These are phyloP conservation scores for Penicillium sp. DNA, from an alignment of 2,329 filamentous ascomycete species.

Conservation along the genomic window DNA sequence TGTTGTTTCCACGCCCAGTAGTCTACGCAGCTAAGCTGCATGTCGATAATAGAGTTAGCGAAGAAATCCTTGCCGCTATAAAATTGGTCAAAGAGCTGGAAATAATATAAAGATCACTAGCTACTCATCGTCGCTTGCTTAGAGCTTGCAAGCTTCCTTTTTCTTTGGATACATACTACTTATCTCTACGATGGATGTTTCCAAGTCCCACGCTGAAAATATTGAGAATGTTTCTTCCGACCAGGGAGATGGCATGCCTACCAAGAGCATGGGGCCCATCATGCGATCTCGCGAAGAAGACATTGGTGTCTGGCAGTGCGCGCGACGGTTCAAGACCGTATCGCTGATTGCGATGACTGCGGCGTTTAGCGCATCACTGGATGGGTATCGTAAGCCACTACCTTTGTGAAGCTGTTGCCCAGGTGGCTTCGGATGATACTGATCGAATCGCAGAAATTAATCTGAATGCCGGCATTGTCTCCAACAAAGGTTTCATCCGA, in stretches of 20 bases:
- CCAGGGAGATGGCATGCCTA: neutral
- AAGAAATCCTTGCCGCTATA: no score
- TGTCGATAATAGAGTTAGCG: neutral
- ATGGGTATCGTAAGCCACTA: constrained; percentile 34
- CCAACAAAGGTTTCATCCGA: constrained; percentile 37
- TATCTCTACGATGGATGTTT: neutral
- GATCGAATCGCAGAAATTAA: constrained; percentile 20
- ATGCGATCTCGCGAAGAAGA: constrained; percentile 36
- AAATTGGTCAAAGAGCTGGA: neutral
- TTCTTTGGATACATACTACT: neutral
- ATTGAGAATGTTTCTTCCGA: constrained; percentile 2
- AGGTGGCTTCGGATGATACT: neutral
- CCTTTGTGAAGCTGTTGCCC: neutral
- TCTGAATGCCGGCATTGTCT: constrained; percentile 35
- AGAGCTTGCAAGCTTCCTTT: neutral
- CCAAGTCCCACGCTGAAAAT: neutral
- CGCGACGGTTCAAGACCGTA: constrained; percentile 30
- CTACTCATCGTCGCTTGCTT: neutral
- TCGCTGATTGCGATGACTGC: constrained; percentile 35
- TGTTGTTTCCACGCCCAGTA: neutral
- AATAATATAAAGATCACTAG: neutral
- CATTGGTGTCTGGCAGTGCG: constrained; percentile 33
- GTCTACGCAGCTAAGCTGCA: neutral
- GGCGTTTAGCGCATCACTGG: constrained; percentile 37
- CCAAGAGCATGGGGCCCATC: constrained; percentile 10